These are phyloP conservation scores for Lactifluus echinatus DNA, from an alignment of 768 basidiomycete species.

Conservation along the genomic window DNA sequence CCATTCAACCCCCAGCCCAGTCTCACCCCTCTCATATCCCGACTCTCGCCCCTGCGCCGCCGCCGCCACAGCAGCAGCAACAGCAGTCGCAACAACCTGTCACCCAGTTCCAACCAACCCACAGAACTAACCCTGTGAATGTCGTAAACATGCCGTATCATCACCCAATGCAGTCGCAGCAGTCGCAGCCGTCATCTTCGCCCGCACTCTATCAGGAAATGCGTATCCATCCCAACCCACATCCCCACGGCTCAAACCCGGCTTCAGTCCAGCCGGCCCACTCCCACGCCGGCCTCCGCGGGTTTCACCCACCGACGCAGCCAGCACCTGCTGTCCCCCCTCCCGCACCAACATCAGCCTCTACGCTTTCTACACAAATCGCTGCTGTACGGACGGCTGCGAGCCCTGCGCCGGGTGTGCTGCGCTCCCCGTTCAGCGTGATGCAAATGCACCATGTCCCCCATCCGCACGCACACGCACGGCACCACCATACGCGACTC, in stretches of 20 bases:
- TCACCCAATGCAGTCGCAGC: slow-evolving; percentile 21
- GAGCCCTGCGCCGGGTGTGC: slow-evolving; percentile 26
- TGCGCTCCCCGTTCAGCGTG: slow-evolving; percentile 51
- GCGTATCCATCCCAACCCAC: slow-evolving; percentile 20
- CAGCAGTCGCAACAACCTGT: slow-evolving; percentile 7
- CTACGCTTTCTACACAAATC: slow-evolving; percentile 6
- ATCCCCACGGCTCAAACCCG: neutral
- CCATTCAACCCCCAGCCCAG: neutral
- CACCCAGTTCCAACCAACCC: neutral
- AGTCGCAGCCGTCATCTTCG: slow-evolving; percentile 20
- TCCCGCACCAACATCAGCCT: slow-evolving; percentile 2
- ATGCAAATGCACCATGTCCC: slow-evolving; percentile 73
- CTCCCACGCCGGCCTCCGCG: slow-evolving; percentile 11
- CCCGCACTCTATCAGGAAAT: slow-evolving; percentile 17
- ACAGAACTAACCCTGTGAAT: slow-evolving; percentile 7
- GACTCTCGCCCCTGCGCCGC: slow-evolving; percentile 18
- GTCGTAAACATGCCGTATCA: slow-evolving; percentile 14
- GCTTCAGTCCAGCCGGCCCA: slow-evolving; percentile 5
- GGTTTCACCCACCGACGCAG: slow-evolving; percentile 7
- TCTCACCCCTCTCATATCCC: slow-evolving; percentile 5
- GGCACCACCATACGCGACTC: slow-evolving; percentile 55
- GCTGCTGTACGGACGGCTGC: slow-evolving; percentile 1
- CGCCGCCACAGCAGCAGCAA: neutral
- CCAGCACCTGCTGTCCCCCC: slow-evolving; percentile 1
- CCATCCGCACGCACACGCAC: slow-evolving; percentile 69